Conservation (phyloP, 305 asterid genomes). For the Rubia peregrina region DNA sequence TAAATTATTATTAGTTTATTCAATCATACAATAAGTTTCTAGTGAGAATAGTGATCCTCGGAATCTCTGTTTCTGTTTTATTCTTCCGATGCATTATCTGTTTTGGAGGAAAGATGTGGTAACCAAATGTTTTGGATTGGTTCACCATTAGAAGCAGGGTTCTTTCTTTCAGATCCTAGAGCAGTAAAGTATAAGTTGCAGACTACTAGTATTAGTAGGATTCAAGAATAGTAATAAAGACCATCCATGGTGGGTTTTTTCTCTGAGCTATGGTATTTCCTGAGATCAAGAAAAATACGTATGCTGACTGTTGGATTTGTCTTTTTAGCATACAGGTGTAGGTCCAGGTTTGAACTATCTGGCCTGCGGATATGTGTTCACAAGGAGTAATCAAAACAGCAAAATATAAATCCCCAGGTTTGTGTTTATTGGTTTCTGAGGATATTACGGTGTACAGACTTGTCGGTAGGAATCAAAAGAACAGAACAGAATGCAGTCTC, state of each 20-base stretch:
- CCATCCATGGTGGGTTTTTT: not conserved
- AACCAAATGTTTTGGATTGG: constrained; percentile 7
- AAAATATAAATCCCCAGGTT: not conserved
- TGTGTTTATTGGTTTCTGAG: not conserved
- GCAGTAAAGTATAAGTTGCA: not conserved
- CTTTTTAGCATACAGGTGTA: not conserved
- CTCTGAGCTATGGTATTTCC: not conserved
- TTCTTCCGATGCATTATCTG: not conserved
- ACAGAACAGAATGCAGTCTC: not conserved
- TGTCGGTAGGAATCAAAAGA: not conserved
- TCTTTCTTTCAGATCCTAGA: not conserved
- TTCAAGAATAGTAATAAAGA: not conserved
- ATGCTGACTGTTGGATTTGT: not conserved
- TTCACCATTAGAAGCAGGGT: constrained; percentile 5
- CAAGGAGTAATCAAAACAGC: not conserved
- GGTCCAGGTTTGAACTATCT: not conserved
- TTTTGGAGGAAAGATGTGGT: constrained; percentile 1
- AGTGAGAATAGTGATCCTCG: not conserved
- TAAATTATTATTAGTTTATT: constrained; percentile 15
- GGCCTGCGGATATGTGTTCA: not conserved
- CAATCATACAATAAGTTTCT: constrained; percentile 20
- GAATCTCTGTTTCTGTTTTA: not conserved
- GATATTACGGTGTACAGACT: not conserved
- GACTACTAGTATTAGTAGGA: not conserved
- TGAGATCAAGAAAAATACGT: not conserved